A percentile compares a stretch with the other conserved stretches of the same genome.
These are phyloP conservation scores for Delonix regia DNA, from an alignment of 306 rosid species.

Conservation along the genomic window DNA sequence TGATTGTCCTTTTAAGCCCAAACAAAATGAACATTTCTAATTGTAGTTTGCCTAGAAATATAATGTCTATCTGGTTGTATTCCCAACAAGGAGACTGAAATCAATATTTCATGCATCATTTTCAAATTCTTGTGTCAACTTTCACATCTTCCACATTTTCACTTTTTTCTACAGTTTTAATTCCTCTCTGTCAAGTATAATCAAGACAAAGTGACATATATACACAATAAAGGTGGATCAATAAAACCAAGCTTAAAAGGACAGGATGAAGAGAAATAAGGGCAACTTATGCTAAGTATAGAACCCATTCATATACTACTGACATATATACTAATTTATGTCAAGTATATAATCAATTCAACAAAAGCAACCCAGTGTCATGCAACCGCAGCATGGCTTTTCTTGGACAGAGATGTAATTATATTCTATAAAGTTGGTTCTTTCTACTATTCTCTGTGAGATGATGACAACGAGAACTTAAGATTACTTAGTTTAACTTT, in stretches of 20 bases:
- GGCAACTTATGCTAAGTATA: not conserved
- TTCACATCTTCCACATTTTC: not conserved
- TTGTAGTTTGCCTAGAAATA: not conserved
- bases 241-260: not conserved
- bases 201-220: not conserved
- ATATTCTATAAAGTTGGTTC: not conserved
- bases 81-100: not conserved
- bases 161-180: not conserved
- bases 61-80: not conserved
- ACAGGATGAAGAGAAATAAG: not conserved
- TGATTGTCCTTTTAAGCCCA: not conserved
- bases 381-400: not conserved
- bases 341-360: not conserved
- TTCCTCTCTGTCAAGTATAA: slow-evolving; percentile 3
- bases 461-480: not conserved
- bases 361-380: not conserved
- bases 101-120: not conserved
- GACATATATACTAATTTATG: too few species aligned
- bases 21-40: not conserved
- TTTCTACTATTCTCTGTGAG: not conserved
- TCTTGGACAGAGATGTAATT: not conserved
- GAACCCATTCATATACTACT: not conserved
- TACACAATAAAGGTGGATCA: too few species aligned
- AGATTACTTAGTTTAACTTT: not conserved
- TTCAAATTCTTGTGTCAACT: not conserved